These are phyloP conservation scores for Cylindrotheca closterium DNA, from an alignment of 108 stramenopile species.

Conservation along the genomic window DNA sequence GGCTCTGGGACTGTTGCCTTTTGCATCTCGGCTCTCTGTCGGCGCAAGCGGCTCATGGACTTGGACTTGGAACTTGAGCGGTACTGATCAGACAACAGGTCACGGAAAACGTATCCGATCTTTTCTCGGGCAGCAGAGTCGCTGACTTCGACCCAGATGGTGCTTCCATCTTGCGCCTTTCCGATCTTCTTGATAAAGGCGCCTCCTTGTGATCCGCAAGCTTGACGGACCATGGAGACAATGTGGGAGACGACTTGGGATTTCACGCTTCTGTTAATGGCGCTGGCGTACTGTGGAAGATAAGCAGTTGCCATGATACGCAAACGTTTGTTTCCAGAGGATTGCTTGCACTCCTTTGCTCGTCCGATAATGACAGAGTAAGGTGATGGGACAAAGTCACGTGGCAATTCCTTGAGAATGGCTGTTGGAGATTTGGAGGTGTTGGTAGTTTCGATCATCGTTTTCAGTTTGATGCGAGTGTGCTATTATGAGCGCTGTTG, in stretches of 20 bases:
- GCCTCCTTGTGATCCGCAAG: constrained; percentile 3
- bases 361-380: constrained; percentile 15
- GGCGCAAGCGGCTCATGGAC: not conserved
- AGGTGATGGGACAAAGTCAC: constrained; percentile 5
- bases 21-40: not conserved
- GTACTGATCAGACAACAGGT: constrained; percentile 17
- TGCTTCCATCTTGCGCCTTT: not conserved
- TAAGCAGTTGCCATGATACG: constrained; percentile 10
- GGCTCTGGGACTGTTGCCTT: too few relatives aligned
- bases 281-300: constrained; percentile 6
- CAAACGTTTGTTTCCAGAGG: constrained; percentile 7
- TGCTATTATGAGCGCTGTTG: not conserved
- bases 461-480: not conserved
- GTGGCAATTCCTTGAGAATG: not conserved
- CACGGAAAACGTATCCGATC: constrained; percentile 23
- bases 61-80: constrained; percentile 29
- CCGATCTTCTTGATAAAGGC: constrained; percentile 13
- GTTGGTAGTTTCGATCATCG: not conserved
- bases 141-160: constrained; percentile 13
- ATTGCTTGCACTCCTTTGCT: not conserved
- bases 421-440: not conserved
- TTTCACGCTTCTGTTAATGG: constrained; percentile 5
- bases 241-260: constrained; percentile 16
- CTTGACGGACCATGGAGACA: constrained; percentile 10
- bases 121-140: constrained; percentile 19